Evolutionary conservation across 805 yeast species (phyloP).

Genomic region (Alloascoidea africana): DNA sequence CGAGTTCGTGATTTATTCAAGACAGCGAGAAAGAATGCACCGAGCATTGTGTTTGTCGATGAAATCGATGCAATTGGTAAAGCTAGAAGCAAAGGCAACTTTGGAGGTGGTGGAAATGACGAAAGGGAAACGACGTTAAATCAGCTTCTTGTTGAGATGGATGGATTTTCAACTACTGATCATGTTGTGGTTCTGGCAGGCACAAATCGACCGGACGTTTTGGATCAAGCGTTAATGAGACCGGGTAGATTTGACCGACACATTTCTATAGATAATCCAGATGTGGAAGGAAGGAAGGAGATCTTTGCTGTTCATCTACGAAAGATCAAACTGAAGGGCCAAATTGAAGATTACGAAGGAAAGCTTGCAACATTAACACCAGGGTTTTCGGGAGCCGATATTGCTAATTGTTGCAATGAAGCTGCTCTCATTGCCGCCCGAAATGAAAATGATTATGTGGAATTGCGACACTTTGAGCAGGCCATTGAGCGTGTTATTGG

Average conservation of each 20-base stretch:
- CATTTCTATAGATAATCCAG: conserved; percentile 83
- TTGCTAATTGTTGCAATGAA: conserved; percentile 93
- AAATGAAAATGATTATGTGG: conserved; percentile 52
- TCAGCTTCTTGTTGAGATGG: conserved; percentile 96
- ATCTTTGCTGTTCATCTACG: conserved; percentile 78
- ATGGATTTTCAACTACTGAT: conserved; percentile 82
- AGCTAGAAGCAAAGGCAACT: conserved; percentile 56
- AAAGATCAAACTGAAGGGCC: conserved; percentile 45
- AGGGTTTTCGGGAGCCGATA: conserved; percentile 97
- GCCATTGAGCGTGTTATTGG: conserved; percentile 97
- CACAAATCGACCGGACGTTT: conserved; percentile 88
- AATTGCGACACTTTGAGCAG: conserved; percentile 72
- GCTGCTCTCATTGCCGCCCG: conserved; percentile 97
- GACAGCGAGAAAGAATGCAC: conserved; percentile 88
- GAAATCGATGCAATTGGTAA: conserved; percentile 99
- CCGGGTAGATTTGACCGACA: conserved; percentile 98
- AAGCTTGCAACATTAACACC: conserved; percentile 92
- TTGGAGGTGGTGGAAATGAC: conserved; percentile 72
- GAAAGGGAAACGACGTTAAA: conserved; percentile 94
- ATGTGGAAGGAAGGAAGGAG: conserved; percentile 86
- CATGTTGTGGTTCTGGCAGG: conserved; percentile 97
- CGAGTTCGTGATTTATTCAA: conserved; percentile 92
- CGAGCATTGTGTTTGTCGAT: conserved; percentile 91
- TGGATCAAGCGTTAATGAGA: conserved; percentile 85
- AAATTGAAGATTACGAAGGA: conserved; percentile 52